Evolutionary conservation across 495 filamentous ascomycete genomes (phyloP).

Genomic region (Hyaloscypha hepaticicola): DNA sequence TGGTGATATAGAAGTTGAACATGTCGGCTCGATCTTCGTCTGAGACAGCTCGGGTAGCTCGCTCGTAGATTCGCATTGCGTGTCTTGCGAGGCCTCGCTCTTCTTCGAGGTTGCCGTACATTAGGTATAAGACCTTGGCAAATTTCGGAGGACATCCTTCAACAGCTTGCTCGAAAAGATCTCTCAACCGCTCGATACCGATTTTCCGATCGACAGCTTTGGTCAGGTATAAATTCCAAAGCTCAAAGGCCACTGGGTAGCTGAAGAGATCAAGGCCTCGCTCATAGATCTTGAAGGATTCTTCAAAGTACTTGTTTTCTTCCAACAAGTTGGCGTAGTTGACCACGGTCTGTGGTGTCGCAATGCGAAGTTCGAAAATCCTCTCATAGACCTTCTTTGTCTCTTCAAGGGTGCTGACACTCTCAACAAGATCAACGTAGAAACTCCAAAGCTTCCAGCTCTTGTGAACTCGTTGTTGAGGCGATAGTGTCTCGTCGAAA

Average conservation of each 20-base stretch:
- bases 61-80: conserved; percentile 98
- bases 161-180: conserved; percentile 96
- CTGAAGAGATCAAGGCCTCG: conserved; percentile 94
- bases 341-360: conserved; percentile 96
- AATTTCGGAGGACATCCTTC: conserved; percentile 95
- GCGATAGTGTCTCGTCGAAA: conserved; percentile 91
- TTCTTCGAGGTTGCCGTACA: conserved; percentile 98
- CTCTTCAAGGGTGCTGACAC: conserved; percentile 86
- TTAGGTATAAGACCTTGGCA: conserved; percentile 91
- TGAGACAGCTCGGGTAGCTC: conserved; percentile 90
- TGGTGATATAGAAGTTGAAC: conserved; percentile 99
- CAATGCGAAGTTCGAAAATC: conserved; percentile 97
- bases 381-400: conserved; percentile 93
- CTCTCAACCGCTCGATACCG: conserved; percentile 87
- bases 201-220: conserved; percentile 97
- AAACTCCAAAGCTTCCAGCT: conserved; percentile 99
- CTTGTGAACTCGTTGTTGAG: conserved; percentile 97
- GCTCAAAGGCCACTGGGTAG: conserved; percentile 96
- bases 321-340: conserved; percentile 97
- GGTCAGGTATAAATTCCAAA: conserved; percentile 98
- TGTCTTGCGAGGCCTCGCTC: conserved; percentile 94
- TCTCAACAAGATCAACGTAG: conserved; percentile 97
- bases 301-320: conserved; percentile 94
- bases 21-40: conserved; percentile 95
- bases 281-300: conserved; percentile 97